phyloP scores from a whole-genome alignment of 441 rosid species.

The Erodium trifolium region DNA sequence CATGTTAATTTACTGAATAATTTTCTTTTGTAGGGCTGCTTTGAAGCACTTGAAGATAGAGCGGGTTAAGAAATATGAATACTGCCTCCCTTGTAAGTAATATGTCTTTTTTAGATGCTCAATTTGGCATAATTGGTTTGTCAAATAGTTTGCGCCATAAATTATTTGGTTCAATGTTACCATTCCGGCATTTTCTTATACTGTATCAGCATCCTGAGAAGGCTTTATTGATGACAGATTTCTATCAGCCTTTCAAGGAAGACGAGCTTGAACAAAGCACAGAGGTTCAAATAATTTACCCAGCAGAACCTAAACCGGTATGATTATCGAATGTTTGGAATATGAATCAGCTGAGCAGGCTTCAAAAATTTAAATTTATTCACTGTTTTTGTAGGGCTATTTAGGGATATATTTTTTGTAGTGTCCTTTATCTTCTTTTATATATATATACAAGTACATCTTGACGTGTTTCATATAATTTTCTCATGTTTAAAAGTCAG shows the following conservation, averaged over 20 bases:
- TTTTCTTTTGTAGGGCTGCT: slow-evolving; percentile 61
- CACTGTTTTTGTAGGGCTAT: too few species aligned
- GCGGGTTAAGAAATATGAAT: slow-evolving; percentile 74
- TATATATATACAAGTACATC: background rate
- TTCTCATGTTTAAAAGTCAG: background rate
- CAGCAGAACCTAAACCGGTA: slow-evolving; percentile 75
- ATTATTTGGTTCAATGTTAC: background rate
- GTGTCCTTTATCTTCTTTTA: background rate
- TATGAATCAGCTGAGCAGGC: background rate
- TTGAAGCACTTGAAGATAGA: slow-evolving; percentile 83
- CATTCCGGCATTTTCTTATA: background rate
- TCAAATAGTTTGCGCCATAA: slow-evolving; percentile 5
- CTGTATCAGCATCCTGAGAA: slow-evolving; percentile 11
- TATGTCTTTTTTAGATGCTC: slow-evolving; percentile 13
- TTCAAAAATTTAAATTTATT: background rate
- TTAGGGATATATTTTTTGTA: background rate
- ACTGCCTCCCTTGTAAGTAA: slow-evolving; percentile 91
- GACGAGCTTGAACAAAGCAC: slow-evolving; percentile 82
- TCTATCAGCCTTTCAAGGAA: slow-evolving; percentile 78
- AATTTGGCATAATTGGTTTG: slow-evolving; percentile 14
- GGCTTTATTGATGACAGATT: slow-evolving; percentile 43
- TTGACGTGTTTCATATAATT: background rate
- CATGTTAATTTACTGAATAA: slow-evolving; percentile 7
- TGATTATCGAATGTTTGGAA: slow-evolving; percentile 16
- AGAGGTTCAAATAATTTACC: slow-evolving; percentile 68